Percentiles rank a stretch among this genome's conserved stretches.
Evolutionary conservation across 2,329 filamentous ascomycete species (phyloP).

Genomic region (Dothistroma pini): DNA sequence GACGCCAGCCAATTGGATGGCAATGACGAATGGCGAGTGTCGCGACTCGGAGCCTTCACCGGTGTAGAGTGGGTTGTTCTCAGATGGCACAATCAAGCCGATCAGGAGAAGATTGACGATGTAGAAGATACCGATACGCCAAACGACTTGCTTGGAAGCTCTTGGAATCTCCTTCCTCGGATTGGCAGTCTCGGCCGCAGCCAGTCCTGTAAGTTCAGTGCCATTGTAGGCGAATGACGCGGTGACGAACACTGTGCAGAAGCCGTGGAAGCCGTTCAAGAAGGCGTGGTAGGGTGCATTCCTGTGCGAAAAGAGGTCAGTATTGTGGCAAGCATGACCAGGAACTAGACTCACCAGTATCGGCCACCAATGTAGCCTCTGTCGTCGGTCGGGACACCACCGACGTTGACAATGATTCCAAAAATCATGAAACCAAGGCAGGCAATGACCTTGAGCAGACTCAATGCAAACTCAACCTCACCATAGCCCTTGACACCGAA

Average conservation of each 20-base stretch:
- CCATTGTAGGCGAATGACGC: slow-evolving; percentile 52
- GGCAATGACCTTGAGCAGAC: slow-evolving; percentile 37
- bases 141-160: slow-evolving; percentile 33
- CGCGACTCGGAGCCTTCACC: slow-evolving; percentile 41
- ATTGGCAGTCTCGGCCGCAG: slow-evolving; percentile 50
- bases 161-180: slow-evolving; percentile 43
- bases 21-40: slow-evolving; percentile 65
- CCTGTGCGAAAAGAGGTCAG: not conserved
- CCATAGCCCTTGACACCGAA: slow-evolving; percentile 37
- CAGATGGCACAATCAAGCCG: slow-evolving; percentile 31
- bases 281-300: slow-evolving; percentile 13
- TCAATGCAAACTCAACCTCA: slow-evolving; percentile 33
- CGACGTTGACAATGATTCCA: slow-evolving; percentile 48
- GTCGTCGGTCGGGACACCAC: slow-evolving; percentile 37
- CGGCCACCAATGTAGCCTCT: slow-evolving; percentile 31
- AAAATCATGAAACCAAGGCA: slow-evolving; percentile 63
- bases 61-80: slow-evolving; percentile 42
- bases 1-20: slow-evolving; percentile 64
- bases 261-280: slow-evolving; percentile 30
- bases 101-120: slow-evolving; percentile 30
- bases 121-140: slow-evolving; percentile 33
- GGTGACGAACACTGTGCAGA: slow-evolving; percentile 32
- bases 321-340: not conserved
- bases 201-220: slow-evolving; percentile 51
- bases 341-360: slow-evolving; percentile 21